Evolutionary conservation across 768 basidiomycete genomes (phyloP), one percentile per base, ranked within the genome.

Genomic region (Tulasnella sp.): DNA sequence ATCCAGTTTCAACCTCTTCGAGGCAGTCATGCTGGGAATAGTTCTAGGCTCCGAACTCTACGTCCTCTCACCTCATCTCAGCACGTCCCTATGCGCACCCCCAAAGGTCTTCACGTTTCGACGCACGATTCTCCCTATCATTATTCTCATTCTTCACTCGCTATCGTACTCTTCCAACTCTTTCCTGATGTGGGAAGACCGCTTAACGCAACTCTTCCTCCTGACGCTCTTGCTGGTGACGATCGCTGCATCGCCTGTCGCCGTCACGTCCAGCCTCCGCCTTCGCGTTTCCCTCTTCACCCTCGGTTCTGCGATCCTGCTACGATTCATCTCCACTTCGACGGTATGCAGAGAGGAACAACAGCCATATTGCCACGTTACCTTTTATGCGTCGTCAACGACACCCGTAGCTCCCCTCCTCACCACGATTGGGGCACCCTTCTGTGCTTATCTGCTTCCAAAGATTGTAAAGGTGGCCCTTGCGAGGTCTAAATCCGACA

Each of bases 161-260:
- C 53, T 84, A 3, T 73, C 83, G 6, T 94, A 94, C 69, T 77
- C 84, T 14, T 94, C 92, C 23, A 98, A 98, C 72, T 96, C 92
- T 0, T 94, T 89, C 73, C 89, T 87, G n/a, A 79, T 98, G 68
- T 97, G 92, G 91, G 96, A 99, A 76, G 93, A 97, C 67, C 77
- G 78, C 31, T 73, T 88, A 55, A 74, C 85, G 9, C 78, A 81
- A 6, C 93, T 82, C 75, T 75, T 98, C 53, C 71, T 83, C 59
- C 66, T 82, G 41, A 66, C 72, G 37, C 63, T 78, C 77, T 35
- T 84, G 79, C 31, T 90, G 35, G 69, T 80, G 9, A 81, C 82
- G 0, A 72, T 71, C 58, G 70, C 85, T 59, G 65, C 84, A 31
- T 73, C 73, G 46, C 70, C 89, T 54, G 70, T 77, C 0, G 84